Base-by-base conservation (phyloP, 352 stramenopile genomes). In the Stephanocyclus meneghinianus region DNA sequence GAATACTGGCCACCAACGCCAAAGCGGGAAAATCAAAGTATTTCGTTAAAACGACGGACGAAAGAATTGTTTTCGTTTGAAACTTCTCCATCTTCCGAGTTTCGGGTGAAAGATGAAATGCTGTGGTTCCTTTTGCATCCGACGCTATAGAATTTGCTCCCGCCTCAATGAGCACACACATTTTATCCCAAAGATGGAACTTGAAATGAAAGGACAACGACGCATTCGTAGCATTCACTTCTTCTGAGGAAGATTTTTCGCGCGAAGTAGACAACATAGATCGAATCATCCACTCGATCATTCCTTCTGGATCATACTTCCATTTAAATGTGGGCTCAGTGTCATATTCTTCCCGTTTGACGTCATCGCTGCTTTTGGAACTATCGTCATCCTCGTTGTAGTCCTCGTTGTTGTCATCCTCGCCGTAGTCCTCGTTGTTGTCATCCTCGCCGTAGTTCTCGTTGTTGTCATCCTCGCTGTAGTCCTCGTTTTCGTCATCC, bases 21-120 rank as follows among this genome's bases (percentile, higher is more conserved):
- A 82, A 18, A 15, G 67, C 67, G 29, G 74, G 74, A 55, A 74
- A 82, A 55, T 82, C 66, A 13, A 21, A 44, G 64, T 77, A 57
- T 53, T 82, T 82, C 45, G 74, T 82, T 10, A 63, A 66, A 63
- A 77, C 60, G 21, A 82, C 56, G 15, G 74, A 51, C 29, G 74
- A 59, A 69, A 70, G 66, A 35, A 81, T 51, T 53, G 50, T 47
- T 35, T 50, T 53, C 45, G 5, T 16, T 21, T 4, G 13, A 26
- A 26, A 26, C 21, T 26, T 26, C 21, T 26, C 21, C 21, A 26
- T 26, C 21, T 26, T 26, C 6, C 2, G 45, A 16, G 2, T 10
- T 5, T 16, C 45, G 0, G n/a, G 11, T 53, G 45, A 53, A 21
- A 53, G 11, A 16, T 53, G 11, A 21, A 4, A 53, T 21, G 45